These are phyloP conservation scores for Lipomyces spencermartinsiae DNA, from an alignment of 805 yeast genomes.

Conservation along the genomic window DNA sequence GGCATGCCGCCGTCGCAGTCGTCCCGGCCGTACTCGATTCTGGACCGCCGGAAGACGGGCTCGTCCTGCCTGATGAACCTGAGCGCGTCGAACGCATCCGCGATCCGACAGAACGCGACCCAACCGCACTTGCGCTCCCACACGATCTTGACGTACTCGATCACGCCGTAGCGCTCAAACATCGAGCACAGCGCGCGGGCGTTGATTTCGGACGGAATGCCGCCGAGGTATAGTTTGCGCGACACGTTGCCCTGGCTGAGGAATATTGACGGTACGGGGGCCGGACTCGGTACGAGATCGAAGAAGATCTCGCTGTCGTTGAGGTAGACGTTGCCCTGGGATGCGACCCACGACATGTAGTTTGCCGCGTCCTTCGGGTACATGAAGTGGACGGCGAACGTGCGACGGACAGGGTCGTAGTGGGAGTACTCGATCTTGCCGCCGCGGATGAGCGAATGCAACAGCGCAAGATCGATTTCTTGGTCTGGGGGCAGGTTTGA, in stretches of 20 bases:
- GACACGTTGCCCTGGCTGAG: constrained; percentile 22
- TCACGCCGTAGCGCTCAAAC: constrained; percentile 32
- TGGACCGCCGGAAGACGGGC: constrained; percentile 21
- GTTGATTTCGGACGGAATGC: constrained; percentile 22
- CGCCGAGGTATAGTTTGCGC: constrained; percentile 31
- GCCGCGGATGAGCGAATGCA: constrained; percentile 34
- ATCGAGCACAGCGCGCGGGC: constrained; percentile 24
- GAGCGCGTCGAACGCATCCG: constrained; percentile 34
- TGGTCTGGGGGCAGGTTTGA: constrained; percentile 35
- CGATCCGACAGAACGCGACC: constrained; percentile 34
- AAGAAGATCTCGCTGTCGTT: constrained; percentile 26
- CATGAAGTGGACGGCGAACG: constrained; percentile 30
- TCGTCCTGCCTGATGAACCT: constrained; percentile 25
- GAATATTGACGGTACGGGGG: constrained; percentile 23
- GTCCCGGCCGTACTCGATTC: constrained; percentile 33
- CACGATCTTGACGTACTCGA: constrained; percentile 37
- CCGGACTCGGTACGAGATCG: constrained; percentile 26
- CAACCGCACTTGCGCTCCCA: constrained; percentile 35
- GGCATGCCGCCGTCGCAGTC: constrained; percentile 33
- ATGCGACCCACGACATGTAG: constrained; percentile 26
- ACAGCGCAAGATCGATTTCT: constrained; percentile 31
- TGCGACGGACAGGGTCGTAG: constrained; percentile 27
- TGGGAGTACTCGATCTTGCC: constrained; percentile 33
- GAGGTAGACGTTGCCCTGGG: constrained; percentile 26
- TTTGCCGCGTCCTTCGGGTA: constrained; percentile 22